Base-by-base conservation (phyloP, 352 stramenopile species). In the Globisporangium solare region DNA sequence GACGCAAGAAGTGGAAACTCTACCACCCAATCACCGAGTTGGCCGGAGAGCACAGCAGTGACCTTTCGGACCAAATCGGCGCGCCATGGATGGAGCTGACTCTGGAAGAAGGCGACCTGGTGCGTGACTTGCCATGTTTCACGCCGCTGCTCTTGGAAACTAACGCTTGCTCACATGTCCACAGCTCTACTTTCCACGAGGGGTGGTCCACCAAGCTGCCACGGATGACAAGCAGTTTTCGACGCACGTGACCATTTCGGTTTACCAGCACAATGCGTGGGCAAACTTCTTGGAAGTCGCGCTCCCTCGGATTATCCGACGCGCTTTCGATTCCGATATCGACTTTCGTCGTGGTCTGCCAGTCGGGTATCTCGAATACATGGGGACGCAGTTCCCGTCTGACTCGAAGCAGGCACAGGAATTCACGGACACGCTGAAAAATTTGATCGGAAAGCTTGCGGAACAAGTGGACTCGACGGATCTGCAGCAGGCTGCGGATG, bases 191-290 rank as follows among this genome's bases (percentile, higher is more conserved):
- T 93, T 95, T 50, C 83, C 86, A 14, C 79, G 86, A 41, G 86
- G 83, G 3, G 76, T 91, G 21, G 63, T 95, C 18, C 86, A 95
- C 55, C 72, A 95, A 63, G 86, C 86, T 20, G 87, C 64, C 43
- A 94, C 86, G 27, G 76, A 88, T 41, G 66, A 88, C 20, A 69
- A 77, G 35, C 45, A 84, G 52, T 94, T 95, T 54, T 95, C 86
- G 14, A 95, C 86, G 18, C 86, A 95, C 59, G 80, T 95, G 56
- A 94, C 86, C 1, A 81, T 95, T 47, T 94, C 83, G 0, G 76
- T 92, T n/a, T 95, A 95, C 53, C 86, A 95, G 60, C 86, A 93
- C 70, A 88, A 85, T 45, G 88, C 86, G 17, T 95, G 86, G 86
- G 82, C 82, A 10, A 94, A 95, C 61, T 95, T 95, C 57, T 51